Evolutionary conservation across 176 grass and related monocot species (phyloP), one percentile per base, ranked within the genome.

Genomic region (Triticum turgidum): DNA sequence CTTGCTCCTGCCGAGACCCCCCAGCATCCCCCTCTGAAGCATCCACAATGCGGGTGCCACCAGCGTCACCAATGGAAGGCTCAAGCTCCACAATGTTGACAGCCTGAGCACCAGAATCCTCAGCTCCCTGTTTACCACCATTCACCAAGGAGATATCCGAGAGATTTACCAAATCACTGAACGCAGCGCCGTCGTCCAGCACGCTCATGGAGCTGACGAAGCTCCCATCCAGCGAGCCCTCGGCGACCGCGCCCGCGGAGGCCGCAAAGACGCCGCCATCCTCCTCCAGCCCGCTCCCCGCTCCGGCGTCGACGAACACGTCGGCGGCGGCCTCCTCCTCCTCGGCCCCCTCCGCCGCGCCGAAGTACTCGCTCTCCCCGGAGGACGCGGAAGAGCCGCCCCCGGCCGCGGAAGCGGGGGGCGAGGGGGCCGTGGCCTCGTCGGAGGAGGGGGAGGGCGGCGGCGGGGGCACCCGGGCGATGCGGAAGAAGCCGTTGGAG

Each of bases 391-490:
- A 52, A 0, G 49, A 34, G 34, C 69, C 35, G 25, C 22, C 34
- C 22, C 22, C 33, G 24, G 1, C 38, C 24, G 47, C 15, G 49
- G 37, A 29, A 51, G 66, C 21, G 61, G n/a, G 68, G 68, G n/a
- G 75, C 17, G 13, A 18, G 15, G 51, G 51, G 15, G 14, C 51
- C 54, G 54, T 0, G 54, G 61, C 83, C 12, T 17, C 34, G 45
- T 76, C 73, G 0, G 71, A 74, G 22, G 71, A 54, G 5, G 51
- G 71, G 42, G 59, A 20, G 4, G 66, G 75, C 34, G 69, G 85
- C 15, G 74, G 75, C 59, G 79, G 86, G 9, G 87, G 76, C 68
- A 92, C 84, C 80, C 68, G 70, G 33, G 87, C 91, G 84, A 89
- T 21, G 47, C 49, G 42, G 84, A 81, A 89, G 80, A 89, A 68